phyloP scores from a whole-genome alignment of 345 rosid species.

The Citrus maxima region DNA sequence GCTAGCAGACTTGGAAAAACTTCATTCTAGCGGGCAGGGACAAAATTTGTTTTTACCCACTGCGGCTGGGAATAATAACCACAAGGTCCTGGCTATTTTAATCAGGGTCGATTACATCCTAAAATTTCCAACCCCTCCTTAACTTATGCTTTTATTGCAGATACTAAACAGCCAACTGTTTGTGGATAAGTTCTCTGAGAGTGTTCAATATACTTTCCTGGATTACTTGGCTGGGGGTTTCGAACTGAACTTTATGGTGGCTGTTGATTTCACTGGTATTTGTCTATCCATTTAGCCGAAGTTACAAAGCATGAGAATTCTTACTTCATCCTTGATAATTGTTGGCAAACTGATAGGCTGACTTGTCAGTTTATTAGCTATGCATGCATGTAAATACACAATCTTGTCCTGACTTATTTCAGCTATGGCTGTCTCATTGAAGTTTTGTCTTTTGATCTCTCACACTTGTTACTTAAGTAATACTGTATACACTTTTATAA shows the following conservation, averaged over 20 bases:
- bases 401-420: slow-evolving; percentile 7
- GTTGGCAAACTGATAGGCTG: neutral
- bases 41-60: slow-evolving; percentile 52
- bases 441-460: neutral
- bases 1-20: slow-evolving; percentile 69
- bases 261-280: slow-evolving; percentile 92
- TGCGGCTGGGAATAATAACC: slow-evolving; percentile 54
- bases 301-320: neutral
- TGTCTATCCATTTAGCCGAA: slow-evolving; percentile 1
- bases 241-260: slow-evolving; percentile 92
- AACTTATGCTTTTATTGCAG: slow-evolving; percentile 32
- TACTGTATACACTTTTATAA: neutral
- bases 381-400: neutral
- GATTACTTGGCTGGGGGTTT: slow-evolving; percentile 84
- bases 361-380: neutral
- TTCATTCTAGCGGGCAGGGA: slow-evolving; percentile 48
- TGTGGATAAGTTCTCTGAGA: slow-evolving; percentile 71
- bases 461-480: neutral
- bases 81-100: slow-evolving; percentile 44
- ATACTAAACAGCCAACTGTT: slow-evolving; percentile 63
- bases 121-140: neutral
- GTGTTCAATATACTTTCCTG: slow-evolving; percentile 64
- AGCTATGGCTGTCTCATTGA: neutral
- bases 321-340: neutral
- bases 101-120: slow-evolving; percentile 9